Evolutionary conservation across 768 basidiomycete genomes (phyloP), one percentile per base, ranked within the genome.

Genomic region (Amanita rubescens): DNA sequence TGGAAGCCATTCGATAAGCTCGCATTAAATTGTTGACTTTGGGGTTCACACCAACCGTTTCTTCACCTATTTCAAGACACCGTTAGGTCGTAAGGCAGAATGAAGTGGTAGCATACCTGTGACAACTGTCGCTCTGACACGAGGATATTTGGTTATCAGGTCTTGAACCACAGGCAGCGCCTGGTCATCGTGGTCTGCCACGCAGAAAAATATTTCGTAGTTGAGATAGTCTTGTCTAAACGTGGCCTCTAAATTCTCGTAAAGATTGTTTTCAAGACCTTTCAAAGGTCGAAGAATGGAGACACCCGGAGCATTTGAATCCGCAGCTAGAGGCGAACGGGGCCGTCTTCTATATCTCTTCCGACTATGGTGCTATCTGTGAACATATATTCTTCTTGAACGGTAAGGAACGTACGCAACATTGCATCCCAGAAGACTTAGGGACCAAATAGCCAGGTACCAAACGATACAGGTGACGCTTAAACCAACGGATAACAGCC

Each of bases 21-120:
- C 84, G 83, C 57, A 94, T 77, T 44, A 99, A 84, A 68, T 98
- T 98, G 73, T 97, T 97, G 61, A 98, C 87, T 75, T 98, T 98
- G 0, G 96, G 96, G 60, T 99, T 99, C 24, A 91, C 84, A 5
- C 95, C 94, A 17, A 95, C 86, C 43, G 78, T 65, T 57, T 89
- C 84, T 62, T 90, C 85, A 45, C 92, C 93, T 93, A 59, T 5
- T 42, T 33, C n/a, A n/a, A n/a, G n/a, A 46, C 53, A 35, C 14
- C 34, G 22, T 22, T 53, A 12, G 32, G 55, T 51, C 54, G 27
- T 51, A 38, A 38, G 27, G 53, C 39, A 20, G 33, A 37, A 56
- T 20, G 9, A 39, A 37, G 12, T 22, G 44, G 22, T 32, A 0
- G 20, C 78, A 50, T 62, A 93, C 95, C 90, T 48, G 93, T 78